phyloP scores from a whole-genome alignment of 306 rosid species.

The Medicago ruthenica region DNA sequence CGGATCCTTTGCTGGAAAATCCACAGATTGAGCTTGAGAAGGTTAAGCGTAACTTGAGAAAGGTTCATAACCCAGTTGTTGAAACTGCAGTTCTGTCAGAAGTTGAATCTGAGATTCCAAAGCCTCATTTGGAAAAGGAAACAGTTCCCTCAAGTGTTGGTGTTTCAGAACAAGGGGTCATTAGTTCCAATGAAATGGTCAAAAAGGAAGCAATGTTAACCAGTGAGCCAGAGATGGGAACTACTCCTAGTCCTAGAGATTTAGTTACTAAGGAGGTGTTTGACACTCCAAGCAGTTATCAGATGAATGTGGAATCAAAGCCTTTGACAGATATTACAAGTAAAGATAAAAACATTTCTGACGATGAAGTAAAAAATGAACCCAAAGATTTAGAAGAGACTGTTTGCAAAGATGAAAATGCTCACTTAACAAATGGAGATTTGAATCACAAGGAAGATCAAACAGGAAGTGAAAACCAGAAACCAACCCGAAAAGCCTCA shows the following conservation, averaged over 20 bases:
- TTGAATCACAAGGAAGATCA: constrained; percentile 70
- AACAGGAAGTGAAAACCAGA: constrained; percentile 67
- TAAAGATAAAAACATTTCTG: constrained; percentile 54
- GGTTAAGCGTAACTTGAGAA: constrained; percentile 90
- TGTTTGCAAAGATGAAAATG: constrained; percentile 57
- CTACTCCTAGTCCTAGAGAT: constrained; percentile 57
- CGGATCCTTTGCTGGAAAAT: constrained; percentile 73
- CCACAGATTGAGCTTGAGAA: constrained; percentile 94
- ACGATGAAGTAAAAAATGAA: constrained; percentile 54
- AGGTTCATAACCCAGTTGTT: constrained; percentile 83
- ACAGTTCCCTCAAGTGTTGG: constrained; percentile 46
- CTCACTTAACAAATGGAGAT: constrained; percentile 60
- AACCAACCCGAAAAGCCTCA: constrained; percentile 66
- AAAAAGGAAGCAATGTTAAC: constrained; percentile 54
- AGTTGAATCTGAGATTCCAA: constrained; percentile 61
- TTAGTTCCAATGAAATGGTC: constrained; percentile 54
- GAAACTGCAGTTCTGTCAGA: constrained; percentile 66
- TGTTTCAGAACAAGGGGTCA: constrained; percentile 50
- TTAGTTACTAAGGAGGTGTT: constrained; percentile 52
- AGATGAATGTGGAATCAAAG: constrained; percentile 55
- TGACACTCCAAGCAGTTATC: constrained; percentile 52
- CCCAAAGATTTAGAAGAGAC: constrained; percentile 54
- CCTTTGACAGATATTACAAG: constrained; percentile 60
- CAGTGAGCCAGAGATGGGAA: constrained; percentile 58
- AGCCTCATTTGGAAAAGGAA: constrained; percentile 63